Evolutionary conservation across 1,139 yeast species (phyloP), one percentile per base, ranked within the genome.

Genomic region (Nakaseomyces sp.): DNA sequence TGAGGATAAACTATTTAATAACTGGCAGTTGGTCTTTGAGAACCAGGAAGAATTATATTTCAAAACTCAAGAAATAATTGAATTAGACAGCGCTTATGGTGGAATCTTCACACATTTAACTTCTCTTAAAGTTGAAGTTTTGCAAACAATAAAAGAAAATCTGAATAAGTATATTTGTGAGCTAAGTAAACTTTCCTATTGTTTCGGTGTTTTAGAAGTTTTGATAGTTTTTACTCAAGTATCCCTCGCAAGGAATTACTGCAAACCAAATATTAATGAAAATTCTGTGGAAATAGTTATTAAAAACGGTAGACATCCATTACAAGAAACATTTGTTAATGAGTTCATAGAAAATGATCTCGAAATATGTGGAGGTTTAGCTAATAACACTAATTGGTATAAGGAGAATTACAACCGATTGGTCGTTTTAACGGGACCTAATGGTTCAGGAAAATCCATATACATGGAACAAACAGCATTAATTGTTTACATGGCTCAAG

Each of bases 371-470:
- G 64, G 63, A 3, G 52, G 56, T 0, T 10, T 5, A 3, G 40
- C 48, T 20, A 22, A 25, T 3, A 39, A 45, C 28, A 4, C 8
- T 5, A 9, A 24, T 5, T 49, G 52, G 52, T 18, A 22, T n/a
- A 18, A 45, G 1, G 32, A 43, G 4, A 41, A 29, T 6, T 32
- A 40, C 16, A 16, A 47, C 13, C 45, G 60, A 30, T 43, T 61
- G 2, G 42, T 56, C 1, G 56, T 74, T 0, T 52, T 74, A 0
- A 72, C 77, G 0, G 79, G 79, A 0, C 76, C 79, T 0, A 73
- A 74, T 52, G 69, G 69, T 45, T 74, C 79, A 3, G 78, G 78
- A 0, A 74, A 74, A 51, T 69, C 77, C 0, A 73, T 74, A 0
- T 68, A 66, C 43, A 52, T 74, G 16, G 56, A 68, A 0, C 77